phyloP scores from a whole-genome alignment of 192 early-diverging fungal species.

The Phlyctochytrium bullatum region DNA sequence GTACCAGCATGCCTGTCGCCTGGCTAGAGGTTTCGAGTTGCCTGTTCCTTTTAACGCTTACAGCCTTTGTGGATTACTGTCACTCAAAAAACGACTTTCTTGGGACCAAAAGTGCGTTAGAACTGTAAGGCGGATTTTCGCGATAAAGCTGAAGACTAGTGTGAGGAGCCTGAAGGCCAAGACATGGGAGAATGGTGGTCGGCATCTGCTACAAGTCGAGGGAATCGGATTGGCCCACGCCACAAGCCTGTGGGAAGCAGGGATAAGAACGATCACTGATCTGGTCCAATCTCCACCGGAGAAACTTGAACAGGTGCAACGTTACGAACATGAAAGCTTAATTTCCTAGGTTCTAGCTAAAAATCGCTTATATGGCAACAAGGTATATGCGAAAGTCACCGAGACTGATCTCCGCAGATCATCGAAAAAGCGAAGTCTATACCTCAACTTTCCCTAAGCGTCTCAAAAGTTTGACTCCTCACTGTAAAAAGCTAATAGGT shows the following conservation, averaged over 20 bases:
- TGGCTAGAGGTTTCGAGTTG: conserved; percentile 23
- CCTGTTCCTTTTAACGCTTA: not conserved
- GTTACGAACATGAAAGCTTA: not conserved
- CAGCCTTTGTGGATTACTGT: conserved; percentile 37
- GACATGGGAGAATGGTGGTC: conserved; percentile 44
- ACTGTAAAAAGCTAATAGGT: too few species aligned
- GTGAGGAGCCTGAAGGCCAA: conserved; percentile 41
- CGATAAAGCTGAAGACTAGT: conserved; percentile 10
- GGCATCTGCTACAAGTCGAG: conserved; percentile 56
- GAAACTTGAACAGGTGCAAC: conserved; percentile 49
- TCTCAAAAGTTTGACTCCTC: too few species aligned
- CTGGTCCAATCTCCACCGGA: conserved; percentile 36
- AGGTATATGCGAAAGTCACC: too few species aligned
- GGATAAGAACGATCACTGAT: conserved; percentile 41
- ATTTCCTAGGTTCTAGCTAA: conserved; percentile 39
- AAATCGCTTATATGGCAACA: conserved; percentile 64
- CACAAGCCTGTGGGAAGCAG: conserved; percentile 41
- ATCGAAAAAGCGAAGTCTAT: too few species aligned
- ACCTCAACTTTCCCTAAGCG: too few species aligned
- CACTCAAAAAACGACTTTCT: conserved; percentile 25
- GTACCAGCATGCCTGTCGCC: conserved; percentile 24
- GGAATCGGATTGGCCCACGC: conserved; percentile 55
- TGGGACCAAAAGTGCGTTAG: conserved; percentile 23
- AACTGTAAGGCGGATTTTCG: conserved; percentile 33
- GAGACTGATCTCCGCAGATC: too few species aligned